Evolutionary conservation across 345 rosid species (phyloP), one percentile per base, ranked within the genome.

Genomic region (Cardamine occulta): DNA sequence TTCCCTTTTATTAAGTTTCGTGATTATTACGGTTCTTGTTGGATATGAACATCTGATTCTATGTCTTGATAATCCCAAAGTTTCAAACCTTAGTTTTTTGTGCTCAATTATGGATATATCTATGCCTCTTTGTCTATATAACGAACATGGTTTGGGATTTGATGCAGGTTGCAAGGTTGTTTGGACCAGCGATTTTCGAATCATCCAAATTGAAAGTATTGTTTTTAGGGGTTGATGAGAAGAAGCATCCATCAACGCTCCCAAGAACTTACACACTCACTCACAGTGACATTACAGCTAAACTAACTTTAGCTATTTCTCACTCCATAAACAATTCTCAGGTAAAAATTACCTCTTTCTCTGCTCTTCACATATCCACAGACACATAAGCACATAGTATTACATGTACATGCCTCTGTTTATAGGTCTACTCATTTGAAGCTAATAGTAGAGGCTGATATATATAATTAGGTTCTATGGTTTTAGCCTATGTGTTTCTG

Each of bases 191-290:
- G 0, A 88, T 94, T 28, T 94, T 94, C 72, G 97, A 94, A 78
- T 88, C 99, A 2, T 90, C 99, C 54, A 91, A 94, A 80, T 78
- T 94, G 77, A 94, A 90, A 80, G 98, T 94, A 24, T 71, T 94
- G 76, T 88, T 91, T 73, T 75, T 94, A 65, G 98, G 98, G 2
- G 92, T 89, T 53, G 99, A 94, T 78, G 97, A 90, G 76, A 79
- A 86, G 86, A 94, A 88, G 77, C 98, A 94, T 70, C 98, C 98
- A 12, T 90, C 90, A 82, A 86, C 85, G 52, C 81, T 94, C 2
- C 91, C 97, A 2, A 94, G 99, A 78, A 90, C 99, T 64, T 94
- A 91, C 44, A 94, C 97, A 0, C 93, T 94, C 6, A 94, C 98
- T 5, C 97, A 94, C 62, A 89, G 96, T 83, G 99, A 94, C 72